Base-by-base conservation (phyloP, 371 early-diverging fungal species). In the Entomophthora muscae region DNA sequence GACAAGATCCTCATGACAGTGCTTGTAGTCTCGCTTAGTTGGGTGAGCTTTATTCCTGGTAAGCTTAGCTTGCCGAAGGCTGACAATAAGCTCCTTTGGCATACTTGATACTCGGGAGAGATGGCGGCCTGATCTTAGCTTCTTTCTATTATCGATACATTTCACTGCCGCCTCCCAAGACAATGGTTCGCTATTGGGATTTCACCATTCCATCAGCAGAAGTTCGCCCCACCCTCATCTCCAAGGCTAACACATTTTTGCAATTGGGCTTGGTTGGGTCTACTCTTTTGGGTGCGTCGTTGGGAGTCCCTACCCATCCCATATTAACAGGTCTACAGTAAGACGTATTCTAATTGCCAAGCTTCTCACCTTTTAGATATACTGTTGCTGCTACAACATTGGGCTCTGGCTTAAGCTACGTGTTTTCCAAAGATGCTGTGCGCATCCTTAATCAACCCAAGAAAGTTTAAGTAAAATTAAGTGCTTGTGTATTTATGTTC, bases 1-100 rank as follows among this genome's bases (percentile, higher is more conserved):
- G 98, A 98, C 74, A 98, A 98, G 72, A 80, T 85, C 1, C 71
- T 98, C 26, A 93, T 96, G 94, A 91, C 93, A 0, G 82, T 86
- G 12, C 70, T 95, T 72, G 88, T 91, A 10, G 76, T 93, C 1
- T 83, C 93, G 28, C 70, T 95, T 61, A 79, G 83, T 1, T 78
- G 78, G 68, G 78, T 83, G 30, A 80, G 81, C 13, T 72, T 90
- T 57, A 66, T 98, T 58, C 93, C 98, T 32, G 66, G 90, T 88
- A 75, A 65, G 74, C 1, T 27, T 22, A 17, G 13, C 3, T 0
- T 54, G 24, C 52, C 62, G 28, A 32, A 13, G 27, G 27, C 1
- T 26, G 31, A 5, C 23, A 28, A 26, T 17, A 67, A 87, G 86
- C 82, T 2, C 78, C 84, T 7, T 74, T 97, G 60, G 91, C 93